phyloP scores from a whole-genome alignment of 139 green algal species.

The Helicosporidium sp. region DNA sequence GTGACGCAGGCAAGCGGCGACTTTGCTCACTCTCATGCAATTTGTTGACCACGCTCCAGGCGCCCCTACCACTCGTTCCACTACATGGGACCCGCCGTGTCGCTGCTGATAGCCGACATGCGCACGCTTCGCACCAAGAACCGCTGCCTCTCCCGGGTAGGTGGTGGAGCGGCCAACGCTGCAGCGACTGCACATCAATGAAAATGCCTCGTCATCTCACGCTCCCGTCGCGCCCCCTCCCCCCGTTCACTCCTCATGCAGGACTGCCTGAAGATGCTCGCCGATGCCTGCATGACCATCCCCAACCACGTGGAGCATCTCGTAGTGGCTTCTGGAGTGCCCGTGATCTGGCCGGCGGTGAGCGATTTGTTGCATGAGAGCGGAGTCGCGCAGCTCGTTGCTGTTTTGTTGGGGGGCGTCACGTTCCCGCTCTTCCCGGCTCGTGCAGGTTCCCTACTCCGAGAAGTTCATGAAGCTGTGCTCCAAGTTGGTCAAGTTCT shows the following conservation, averaged over 20 bases:
- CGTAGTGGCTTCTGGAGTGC: conserved; percentile 16
- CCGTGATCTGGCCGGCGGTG: conserved; percentile 19
- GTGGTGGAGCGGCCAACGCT: too few relatives aligned
- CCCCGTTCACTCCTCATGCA: neutral
- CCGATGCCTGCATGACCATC: too few relatives aligned
- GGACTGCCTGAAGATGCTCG: too few relatives aligned
- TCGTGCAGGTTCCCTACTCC: neutral
- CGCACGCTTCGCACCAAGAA: conserved; percentile 16
- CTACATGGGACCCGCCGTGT: conserved; percentile 17
- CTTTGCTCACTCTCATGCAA: too few relatives aligned
- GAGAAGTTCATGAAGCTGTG: neutral
- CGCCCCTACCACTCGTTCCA: conserved; percentile 13
- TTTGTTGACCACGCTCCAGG: too few relatives aligned
- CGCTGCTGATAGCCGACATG: conserved; percentile 25
- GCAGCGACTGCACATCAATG: neutral
- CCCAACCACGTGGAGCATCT: conserved; percentile 13
- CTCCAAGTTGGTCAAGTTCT: conserved; percentile 4
- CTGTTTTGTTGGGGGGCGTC: neutral
- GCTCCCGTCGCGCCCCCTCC: neutral
- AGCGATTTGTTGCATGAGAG: too few relatives aligned
- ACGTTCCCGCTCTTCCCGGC: neutral
- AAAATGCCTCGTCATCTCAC: neutral
- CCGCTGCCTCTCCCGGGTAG: neutral
- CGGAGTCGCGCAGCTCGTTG: neutral
- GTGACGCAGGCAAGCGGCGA: too few relatives aligned